Evolutionary conservation across 23 red algal genomes (phyloP).

Genomic region (Agarophyton chilense): DNA sequence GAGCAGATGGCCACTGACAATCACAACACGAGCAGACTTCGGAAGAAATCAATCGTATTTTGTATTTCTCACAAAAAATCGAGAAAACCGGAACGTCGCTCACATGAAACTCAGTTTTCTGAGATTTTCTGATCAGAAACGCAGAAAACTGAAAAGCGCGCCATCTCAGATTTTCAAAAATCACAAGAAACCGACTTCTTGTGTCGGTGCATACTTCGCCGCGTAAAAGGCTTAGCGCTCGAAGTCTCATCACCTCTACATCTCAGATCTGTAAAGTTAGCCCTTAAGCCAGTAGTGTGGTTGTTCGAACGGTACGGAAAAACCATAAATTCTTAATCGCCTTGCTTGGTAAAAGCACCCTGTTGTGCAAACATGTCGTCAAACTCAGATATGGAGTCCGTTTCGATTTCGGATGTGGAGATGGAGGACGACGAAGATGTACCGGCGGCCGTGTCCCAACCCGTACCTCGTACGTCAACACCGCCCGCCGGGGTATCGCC

Average conservation of each 20-base stretch:
- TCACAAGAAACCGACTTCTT: too few relatives aligned
- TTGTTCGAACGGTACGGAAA: too few relatives aligned
- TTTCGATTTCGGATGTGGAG: slow-evolving; percentile 16
- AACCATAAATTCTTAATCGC: neutral
- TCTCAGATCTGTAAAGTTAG: too few relatives aligned
- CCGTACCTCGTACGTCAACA: neutral
- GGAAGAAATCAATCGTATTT: too few relatives aligned
- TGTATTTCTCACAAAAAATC: neutral
- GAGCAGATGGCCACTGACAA: too few relatives aligned
- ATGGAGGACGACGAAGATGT: neutral
- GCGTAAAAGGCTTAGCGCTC: too few relatives aligned
- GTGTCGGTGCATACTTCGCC: too few relatives aligned
- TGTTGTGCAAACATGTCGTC: neutral
- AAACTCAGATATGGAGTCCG: slow-evolving; percentile 23
- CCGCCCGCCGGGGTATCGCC: neutral
- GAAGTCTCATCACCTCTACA: too few relatives aligned
- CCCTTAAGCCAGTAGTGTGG: too few relatives aligned
- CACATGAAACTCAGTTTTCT: neutral
- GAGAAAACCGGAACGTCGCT: neutral
- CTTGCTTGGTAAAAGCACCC: too few relatives aligned
- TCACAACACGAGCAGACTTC: too few relatives aligned
- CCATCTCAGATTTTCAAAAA: neutral
- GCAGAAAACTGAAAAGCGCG: neutral
- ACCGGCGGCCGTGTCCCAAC: neutral
- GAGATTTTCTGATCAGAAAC: neutral